phyloP scores from a whole-genome alignment of 768 basidiomycete species.

The Gloeopeniophorella convolvens region DNA sequence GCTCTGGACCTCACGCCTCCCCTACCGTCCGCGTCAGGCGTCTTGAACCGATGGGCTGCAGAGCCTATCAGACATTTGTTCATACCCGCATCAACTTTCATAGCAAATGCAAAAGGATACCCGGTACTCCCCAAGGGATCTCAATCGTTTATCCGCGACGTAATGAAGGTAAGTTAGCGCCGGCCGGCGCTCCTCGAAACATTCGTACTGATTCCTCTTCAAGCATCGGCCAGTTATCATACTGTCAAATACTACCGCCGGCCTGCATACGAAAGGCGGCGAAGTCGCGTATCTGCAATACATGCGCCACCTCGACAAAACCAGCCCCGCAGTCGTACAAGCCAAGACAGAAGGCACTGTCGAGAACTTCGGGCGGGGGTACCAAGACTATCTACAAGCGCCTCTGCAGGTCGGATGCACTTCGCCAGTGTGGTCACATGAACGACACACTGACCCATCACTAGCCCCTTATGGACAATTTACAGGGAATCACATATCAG shows the following conservation, averaged over 20 bases:
- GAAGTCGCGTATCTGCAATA: slow-evolving; percentile 89
- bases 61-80: slow-evolving; percentile 89
- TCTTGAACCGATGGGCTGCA: slow-evolving; percentile 84
- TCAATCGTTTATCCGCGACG: slow-evolving; percentile 83
- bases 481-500: slow-evolving; percentile 93
- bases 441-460: neutral
- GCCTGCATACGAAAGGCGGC: slow-evolving; percentile 73
- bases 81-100: slow-evolving; percentile 85
- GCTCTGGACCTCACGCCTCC: slow-evolving; percentile 90
- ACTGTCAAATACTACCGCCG: slow-evolving; percentile 58
- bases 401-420: slow-evolving; percentile 68
- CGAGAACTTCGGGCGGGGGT: slow-evolving; percentile 86
- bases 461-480: slow-evolving; percentile 94
- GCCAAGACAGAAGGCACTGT: slow-evolving; percentile 64
- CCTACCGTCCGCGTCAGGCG: slow-evolving; percentile 68
- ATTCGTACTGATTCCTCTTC: slow-evolving; percentile 7
- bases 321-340: slow-evolving; percentile 61
- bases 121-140: slow-evolving; percentile 93
- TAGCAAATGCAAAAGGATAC: slow-evolving; percentile 93
- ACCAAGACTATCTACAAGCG: slow-evolving; percentile 93
- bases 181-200: neutral
- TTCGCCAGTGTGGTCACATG: slow-evolving; percentile 11
- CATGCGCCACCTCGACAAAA: slow-evolving; percentile 73
- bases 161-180: slow-evolving; percentile 63
- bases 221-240: slow-evolving; percentile 86